Conservation (phyloP, 805 yeast species). For the Priceomyces haplophilus region DNA sequence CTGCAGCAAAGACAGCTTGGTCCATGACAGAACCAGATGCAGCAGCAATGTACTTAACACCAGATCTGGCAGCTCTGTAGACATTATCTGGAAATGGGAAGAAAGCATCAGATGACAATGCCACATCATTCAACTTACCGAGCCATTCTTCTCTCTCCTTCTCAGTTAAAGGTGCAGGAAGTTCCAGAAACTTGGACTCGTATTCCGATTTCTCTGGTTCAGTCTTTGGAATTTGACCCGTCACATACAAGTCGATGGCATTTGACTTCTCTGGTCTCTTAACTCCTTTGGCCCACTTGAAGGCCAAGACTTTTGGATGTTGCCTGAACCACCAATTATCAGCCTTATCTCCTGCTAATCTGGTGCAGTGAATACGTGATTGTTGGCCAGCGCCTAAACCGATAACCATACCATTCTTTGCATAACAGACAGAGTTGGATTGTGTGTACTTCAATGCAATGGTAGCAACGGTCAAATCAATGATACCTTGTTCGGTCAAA, state of each 20-base stretch:
- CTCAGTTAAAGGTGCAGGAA: conserved; percentile 80
- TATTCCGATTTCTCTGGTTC: conserved; percentile 94
- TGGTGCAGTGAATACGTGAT: conserved; percentile 97
- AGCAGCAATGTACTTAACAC: conserved; percentile 94
- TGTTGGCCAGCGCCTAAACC: conserved; percentile 99
- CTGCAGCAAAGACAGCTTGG: conserved; percentile 92
- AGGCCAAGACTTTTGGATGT: conserved; percentile 88
- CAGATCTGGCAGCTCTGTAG: conserved; percentile 94
- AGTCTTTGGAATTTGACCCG: conserved; percentile 83
- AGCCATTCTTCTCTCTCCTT: conserved; percentile 90
- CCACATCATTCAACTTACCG: conserved; percentile 73
- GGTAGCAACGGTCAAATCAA: conserved; percentile 95
- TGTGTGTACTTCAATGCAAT: conserved; percentile 97
- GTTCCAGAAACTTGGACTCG: conserved; percentile 77
- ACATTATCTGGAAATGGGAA: conserved; percentile 99
- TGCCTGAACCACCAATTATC: conserved; percentile 99
- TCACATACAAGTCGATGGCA: conserved; percentile 92
- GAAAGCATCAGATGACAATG: conserved; percentile 96
- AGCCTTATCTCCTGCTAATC: conserved; percentile 99
- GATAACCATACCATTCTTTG: conserved; percentile 98
- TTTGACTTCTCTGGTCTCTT: conserved; percentile 98
- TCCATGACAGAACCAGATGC: conserved; percentile 98
- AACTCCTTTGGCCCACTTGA: conserved; percentile 97
- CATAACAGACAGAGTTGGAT: conserved; percentile 97
- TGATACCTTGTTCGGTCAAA: conserved; percentile 85